Conservation (phyloP, 495 filamentous ascomycete species). For the Penicillium macrosclerotiorum region DNA sequence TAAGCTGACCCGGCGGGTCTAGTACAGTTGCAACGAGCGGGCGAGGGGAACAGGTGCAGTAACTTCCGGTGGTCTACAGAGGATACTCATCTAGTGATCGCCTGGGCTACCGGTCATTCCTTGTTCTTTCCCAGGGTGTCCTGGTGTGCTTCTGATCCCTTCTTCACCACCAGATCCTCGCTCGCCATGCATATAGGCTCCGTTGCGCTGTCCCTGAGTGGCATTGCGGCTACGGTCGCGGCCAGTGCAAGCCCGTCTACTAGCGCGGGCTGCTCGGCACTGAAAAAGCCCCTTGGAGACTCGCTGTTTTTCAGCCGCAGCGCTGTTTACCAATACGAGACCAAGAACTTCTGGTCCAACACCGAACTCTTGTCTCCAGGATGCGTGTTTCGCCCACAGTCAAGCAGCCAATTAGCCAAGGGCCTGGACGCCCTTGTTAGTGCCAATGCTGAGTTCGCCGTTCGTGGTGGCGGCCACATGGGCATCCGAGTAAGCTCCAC, state of each 20-base stretch:
- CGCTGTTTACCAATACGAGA: slow-evolving; percentile 31
- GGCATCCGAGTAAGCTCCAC: slow-evolving; percentile 35
- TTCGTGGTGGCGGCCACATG: slow-evolving; percentile 41
- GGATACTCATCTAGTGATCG: not conserved
- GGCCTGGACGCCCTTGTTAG: slow-evolving; percentile 27
- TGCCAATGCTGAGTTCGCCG: slow-evolving; percentile 36
- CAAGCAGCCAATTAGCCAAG: slow-evolving; percentile 18
- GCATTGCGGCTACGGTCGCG: slow-evolving; percentile 4
- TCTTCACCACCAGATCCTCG: not conserved
- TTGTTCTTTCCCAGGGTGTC: no score
- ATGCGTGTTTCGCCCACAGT: slow-evolving; percentile 35
- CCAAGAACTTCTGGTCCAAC: slow-evolving; percentile 37
- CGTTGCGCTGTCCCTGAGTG: slow-evolving; percentile 20
- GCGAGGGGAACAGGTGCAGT: slow-evolving; percentile 6
- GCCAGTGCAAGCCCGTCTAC: slow-evolving; percentile 1
- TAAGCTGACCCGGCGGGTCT: not conserved
- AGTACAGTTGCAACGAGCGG: not conserved
- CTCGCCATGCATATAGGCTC: slow-evolving; percentile 22
- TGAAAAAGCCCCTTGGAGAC: slow-evolving; percentile 15
- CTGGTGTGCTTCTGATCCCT: no score
- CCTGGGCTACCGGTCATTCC: not conserved
- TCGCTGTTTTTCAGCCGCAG: slow-evolving; percentile 21
- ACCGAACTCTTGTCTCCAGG: slow-evolving; percentile 35
- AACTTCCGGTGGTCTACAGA: not conserved
- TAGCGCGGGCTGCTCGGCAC: slow-evolving; percentile 19